Percentiles rank a stretch among this genome's conserved stretches.
phyloP scores from a whole-genome alignment of 148 eudicot species.

The Camellia sinensis region DNA sequence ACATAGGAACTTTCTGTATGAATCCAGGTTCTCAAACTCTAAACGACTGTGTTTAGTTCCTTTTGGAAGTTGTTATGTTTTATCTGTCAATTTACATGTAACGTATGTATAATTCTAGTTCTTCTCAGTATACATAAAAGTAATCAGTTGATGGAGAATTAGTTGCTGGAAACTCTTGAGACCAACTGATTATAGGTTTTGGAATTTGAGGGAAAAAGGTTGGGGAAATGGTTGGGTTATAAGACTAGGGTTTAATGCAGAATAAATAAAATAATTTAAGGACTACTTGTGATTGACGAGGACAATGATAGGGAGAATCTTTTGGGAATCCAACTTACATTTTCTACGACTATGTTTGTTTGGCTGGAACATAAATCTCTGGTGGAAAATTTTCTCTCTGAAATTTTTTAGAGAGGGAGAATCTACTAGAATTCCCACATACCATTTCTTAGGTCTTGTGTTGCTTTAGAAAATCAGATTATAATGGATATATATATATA shows the following conservation, averaged over 20 bases:
- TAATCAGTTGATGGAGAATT: too few species aligned
- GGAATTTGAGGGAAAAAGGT: background rate
- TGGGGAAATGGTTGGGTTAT: background rate
- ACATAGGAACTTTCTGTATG: background rate
- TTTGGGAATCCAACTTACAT: background rate
- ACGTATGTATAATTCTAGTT: too few species aligned
- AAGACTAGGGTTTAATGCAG: background rate
- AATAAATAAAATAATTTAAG: too few species aligned
- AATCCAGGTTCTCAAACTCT: background rate
- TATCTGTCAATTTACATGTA: background rate
- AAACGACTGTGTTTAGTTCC: background rate
- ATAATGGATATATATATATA: too few species aligned
- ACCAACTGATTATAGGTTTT: too few species aligned
- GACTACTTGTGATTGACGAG: background rate
- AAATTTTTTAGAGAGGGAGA: too few species aligned
- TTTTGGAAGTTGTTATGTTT: background rate
- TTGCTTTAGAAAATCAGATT: too few species aligned
- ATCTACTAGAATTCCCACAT: too few species aligned
- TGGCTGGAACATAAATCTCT: background rate
- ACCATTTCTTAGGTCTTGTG: too few species aligned
- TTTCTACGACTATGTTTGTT: background rate
- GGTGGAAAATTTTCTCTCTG: background rate
- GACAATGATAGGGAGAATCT: background rate
- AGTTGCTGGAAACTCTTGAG: too few species aligned
- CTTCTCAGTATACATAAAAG: too few species aligned